Conservation (phyloP, 2,329 filamentous ascomycete genomes). For the Xylaria sp. region DNA sequence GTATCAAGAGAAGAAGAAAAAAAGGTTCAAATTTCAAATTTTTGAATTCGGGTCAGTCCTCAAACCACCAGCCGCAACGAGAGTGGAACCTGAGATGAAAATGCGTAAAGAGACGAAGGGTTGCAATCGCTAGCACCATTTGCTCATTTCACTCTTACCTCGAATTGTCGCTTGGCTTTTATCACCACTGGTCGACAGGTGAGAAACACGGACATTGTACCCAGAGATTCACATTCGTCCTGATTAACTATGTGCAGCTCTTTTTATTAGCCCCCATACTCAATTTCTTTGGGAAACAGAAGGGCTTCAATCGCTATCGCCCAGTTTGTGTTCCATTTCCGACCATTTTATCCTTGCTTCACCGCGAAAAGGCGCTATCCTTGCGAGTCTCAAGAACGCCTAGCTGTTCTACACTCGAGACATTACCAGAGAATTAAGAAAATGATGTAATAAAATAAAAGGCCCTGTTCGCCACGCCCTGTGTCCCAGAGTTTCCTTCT, state of each 20-base stretch:
- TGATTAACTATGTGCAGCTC: background rate
- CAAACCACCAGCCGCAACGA: no score
- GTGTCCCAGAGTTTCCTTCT: constrained; percentile 11
- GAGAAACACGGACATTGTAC: background rate
- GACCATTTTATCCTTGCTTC: constrained; percentile 8
- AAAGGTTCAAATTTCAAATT: no score
- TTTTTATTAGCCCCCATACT: constrained; percentile 15
- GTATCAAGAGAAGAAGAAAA: no score
- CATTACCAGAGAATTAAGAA: constrained; percentile 23
- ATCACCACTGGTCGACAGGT: background rate
- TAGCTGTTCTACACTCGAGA: constrained; percentile 32
- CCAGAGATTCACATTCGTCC: background rate
- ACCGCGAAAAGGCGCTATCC: constrained; percentile 20
- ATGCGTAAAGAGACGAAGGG: background rate
- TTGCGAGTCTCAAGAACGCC: constrained; percentile 30
- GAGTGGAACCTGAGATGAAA: background rate
- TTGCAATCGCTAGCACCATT: no score
- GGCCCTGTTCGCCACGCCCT: constrained; percentile 23
- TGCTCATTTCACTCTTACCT: no score
- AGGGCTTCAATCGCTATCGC: constrained; percentile 11
- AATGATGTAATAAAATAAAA: background rate
- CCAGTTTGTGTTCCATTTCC: constrained; percentile 18
- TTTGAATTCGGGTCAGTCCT: background rate
- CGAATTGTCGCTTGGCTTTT: no score
- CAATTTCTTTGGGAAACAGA: constrained; percentile 14